Evolutionary conservation across 169 alveolate genomes (phyloP).

Genomic region (Miamiensis avidus): DNA sequence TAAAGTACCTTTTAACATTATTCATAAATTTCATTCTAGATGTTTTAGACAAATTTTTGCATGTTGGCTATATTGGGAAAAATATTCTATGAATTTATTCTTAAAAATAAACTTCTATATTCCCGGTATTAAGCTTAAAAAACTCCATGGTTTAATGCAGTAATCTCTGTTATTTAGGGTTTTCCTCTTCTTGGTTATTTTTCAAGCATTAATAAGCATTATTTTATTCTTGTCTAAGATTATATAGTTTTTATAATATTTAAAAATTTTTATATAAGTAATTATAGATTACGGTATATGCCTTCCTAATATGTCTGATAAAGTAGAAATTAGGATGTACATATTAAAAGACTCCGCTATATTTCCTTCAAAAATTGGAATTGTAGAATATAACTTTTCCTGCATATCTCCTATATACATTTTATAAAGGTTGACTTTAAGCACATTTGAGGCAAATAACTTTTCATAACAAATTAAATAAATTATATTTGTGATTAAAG

Average conservation of each 20-base stretch:
- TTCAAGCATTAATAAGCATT: not conserved
- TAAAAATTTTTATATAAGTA: too few species aligned
- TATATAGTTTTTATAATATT: too few species aligned
- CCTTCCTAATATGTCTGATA: not conserved
- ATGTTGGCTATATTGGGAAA: not conserved
- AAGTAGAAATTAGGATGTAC: not conserved
- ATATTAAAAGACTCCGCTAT: slow-evolving; percentile 1
- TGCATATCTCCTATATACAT: not conserved
- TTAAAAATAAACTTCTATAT: slow-evolving; percentile 11
- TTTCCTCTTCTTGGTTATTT: too few species aligned
- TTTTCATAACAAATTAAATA: too few species aligned
- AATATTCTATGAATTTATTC: slow-evolving; percentile 3
- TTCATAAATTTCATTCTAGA: slow-evolving; percentile 7
- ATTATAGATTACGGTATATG: too few species aligned
- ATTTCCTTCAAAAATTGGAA: not conserved
- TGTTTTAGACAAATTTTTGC: not conserved
- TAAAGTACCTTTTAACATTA: too few species aligned
- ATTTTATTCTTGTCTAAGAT: too few species aligned
- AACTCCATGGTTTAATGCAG: not conserved
- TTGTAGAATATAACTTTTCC: not conserved
- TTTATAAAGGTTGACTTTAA: not conserved
- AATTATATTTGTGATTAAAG: too few species aligned
- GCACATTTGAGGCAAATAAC: not conserved
- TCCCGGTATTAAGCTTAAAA: not conserved
- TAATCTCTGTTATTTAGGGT: slow-evolving; percentile 6